Evolutionary conservation across 177 flowering plant species (phyloP).

Genomic region (Telopea speciosissima): DNA sequence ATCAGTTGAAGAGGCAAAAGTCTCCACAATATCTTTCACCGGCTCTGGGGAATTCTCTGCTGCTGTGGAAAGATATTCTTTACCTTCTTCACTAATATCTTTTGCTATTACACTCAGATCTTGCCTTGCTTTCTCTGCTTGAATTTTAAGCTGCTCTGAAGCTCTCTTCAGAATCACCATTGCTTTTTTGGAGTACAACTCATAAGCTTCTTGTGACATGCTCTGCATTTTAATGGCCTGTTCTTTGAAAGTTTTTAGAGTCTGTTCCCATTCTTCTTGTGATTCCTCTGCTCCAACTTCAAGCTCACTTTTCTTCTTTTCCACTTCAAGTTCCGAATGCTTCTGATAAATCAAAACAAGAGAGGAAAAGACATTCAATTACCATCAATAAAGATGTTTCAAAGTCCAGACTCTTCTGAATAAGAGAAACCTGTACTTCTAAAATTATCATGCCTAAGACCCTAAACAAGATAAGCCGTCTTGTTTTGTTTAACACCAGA

Average conservation of each 20-base stretch:
- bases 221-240: constrained; percentile 76
- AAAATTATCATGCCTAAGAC: not conserved
- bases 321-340: constrained; percentile 54
- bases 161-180: constrained; percentile 49
- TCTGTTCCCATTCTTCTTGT: constrained; percentile 63
- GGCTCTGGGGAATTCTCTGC: constrained; percentile 69
- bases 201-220: constrained; percentile 81
- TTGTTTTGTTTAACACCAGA: not conserved
- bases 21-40: constrained; percentile 76
- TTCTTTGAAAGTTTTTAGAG: constrained; percentile 51
- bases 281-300: constrained; percentile 41
- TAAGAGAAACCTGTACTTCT: not conserved
- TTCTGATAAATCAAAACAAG: constrained; percentile 25
- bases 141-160: constrained; percentile 58
- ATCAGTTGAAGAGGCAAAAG: constrained; percentile 48
- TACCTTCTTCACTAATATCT: constrained; percentile 58
- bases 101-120: constrained; percentile 54
- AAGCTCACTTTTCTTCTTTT: constrained; percentile 32
- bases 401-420: not conserved
- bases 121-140: constrained; percentile 66
- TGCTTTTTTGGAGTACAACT: constrained; percentile 63
- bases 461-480: not conserved
- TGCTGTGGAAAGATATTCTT: constrained; percentile 52
- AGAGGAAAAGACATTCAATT: not conserved
- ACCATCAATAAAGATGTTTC: not conserved